Evolutionary conservation across 1,284 basidiomycete species (phyloP), one percentile per base, ranked within the genome.

Genomic region (Heterobasidion parviporum): DNA sequence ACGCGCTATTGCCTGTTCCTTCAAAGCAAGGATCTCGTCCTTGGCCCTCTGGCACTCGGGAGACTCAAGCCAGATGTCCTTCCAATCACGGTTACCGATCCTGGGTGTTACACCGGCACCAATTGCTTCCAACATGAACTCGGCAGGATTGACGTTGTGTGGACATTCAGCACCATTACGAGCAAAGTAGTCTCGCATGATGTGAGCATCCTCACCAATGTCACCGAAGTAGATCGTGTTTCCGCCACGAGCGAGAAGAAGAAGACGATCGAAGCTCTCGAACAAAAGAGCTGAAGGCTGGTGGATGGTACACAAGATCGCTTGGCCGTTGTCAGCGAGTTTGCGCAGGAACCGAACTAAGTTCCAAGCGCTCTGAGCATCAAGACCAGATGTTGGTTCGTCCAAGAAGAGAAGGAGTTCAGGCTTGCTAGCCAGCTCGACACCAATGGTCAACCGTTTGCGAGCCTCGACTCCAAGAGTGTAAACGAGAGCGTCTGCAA

Each of bases 381-480:
- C 92, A 53, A 71, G 62, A 53, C 70, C 70, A 3, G 80, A 82
- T 0, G 77, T 80, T 2, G 73, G 73, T 61, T 81, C 79, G 44
- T 80, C 77, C 61, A 91, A 72, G 77, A 92, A 92, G 50, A 95
- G 77, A 1, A 96, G 77, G n/a, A 95, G 75, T 57, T 87, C 84
- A 0, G 93, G 92, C 67, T 87, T 91, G 68, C 85, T 87, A 6
- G 90, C 90, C 8, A 93, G 74, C 69, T 96, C 92, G 55, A 95
- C 92, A 60, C 90, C 92, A 59, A 94, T 94, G 0, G 91, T 94
- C 48, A 90, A 75, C 5, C 92, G 85, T 69, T 96, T 95, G 61
- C 92, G 81, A 41, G 91, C 84, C 63, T 95, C 93, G 46, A 92
- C 87, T 61, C 77, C 79, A 48, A 87, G 74, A 56, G 75, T 79